Evolutionary conservation across 768 basidiomycete genomes (phyloP).

Genomic region (Tricholoma matsutake): DNA sequence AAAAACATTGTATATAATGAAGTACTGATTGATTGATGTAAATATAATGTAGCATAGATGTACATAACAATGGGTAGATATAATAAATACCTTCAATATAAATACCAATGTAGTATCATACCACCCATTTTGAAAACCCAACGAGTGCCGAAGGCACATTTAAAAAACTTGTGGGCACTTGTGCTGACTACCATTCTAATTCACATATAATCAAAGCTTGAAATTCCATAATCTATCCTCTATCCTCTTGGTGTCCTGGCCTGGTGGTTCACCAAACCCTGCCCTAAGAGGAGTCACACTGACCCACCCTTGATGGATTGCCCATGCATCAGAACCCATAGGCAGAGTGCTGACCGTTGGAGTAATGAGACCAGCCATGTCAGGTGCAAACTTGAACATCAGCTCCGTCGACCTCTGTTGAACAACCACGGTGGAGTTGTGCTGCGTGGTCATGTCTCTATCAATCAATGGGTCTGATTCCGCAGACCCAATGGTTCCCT

Average conservation of each 20-base stretch:
- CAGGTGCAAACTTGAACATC: slow-evolving; percentile 69
- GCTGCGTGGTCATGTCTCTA: slow-evolving; percentile 7
- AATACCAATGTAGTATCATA: too few species aligned
- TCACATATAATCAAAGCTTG: slow-evolving; percentile 41
- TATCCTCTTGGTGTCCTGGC: slow-evolving; percentile 23
- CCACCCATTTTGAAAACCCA: too few species aligned
- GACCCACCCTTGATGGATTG: slow-evolving; percentile 62
- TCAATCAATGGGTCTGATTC: slow-evolving; percentile 39
- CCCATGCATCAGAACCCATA: slow-evolving; percentile 81
- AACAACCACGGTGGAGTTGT: background rate
- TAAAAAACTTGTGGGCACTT: too few species aligned
- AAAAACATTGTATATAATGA: too few species aligned
- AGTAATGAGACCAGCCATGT: slow-evolving; percentile 64
- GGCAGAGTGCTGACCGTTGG: slow-evolving; percentile 61
- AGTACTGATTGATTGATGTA: too few species aligned
- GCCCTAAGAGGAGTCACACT: slow-evolving; percentile 80
- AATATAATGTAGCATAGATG: too few species aligned
- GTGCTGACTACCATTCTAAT: too few species aligned
- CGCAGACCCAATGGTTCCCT: slow-evolving; percentile 30
- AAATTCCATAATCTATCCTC: slow-evolving; percentile 53
- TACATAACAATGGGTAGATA: too few species aligned
- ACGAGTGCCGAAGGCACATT: too few species aligned
- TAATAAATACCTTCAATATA: too few species aligned
- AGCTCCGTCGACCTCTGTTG: slow-evolving; percentile 34
- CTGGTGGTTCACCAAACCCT: slow-evolving; percentile 63